Base-by-base conservation (phyloP, 257 asterid genomes). In the Solanum tarapatanum region DNA sequence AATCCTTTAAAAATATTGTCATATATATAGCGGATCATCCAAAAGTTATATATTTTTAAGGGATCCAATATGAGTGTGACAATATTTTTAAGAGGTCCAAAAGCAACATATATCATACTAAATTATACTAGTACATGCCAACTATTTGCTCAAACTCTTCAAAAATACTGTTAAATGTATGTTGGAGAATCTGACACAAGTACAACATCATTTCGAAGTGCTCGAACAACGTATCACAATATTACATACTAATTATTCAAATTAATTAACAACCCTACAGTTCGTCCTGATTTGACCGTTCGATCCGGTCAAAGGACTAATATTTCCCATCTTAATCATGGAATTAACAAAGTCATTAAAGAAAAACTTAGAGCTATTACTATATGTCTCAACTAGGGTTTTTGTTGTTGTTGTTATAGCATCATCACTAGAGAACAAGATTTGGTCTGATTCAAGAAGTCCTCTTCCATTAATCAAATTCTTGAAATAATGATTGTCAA, bases 291-390 rank as follows among this genome's bases (percentile, higher is more conserved):
- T 90, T 91, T 96, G 88, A 43, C 99, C 99, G 33, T 85, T 55
- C 1, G 92, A 89, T 39, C 96, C 98, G 0, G 93, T 93, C 13
- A 95, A 35, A 26, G 95, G 91, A 41, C 94, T 87, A 43, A 94
- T 91, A 74, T 89, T 94, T 23, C 94, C 98, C 98, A 94, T 96
- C 89, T 93, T 96, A 77, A 96, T 87, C 94, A 96, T 94, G 48
- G 96, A 92, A 77, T 48, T 91, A 13, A 75, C 92, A n/a, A 96
- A 95, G 83, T 93, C 96, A 69, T 48, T 45, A 21, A 93, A 92
- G 96, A 96, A 96, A 86, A 84, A 75, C 10, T 69, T 69, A 45
- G 92, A 14, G 79, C 88, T 90, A 19, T 35, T 92, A 80, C 94
- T 90, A 83, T 92, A 94, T 86, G 87, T 90, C 79, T 91, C 86